phyloP scores from a whole-genome alignment of 1,284 basidiomycete species.

The Leucoagaricus sp. region DNA sequence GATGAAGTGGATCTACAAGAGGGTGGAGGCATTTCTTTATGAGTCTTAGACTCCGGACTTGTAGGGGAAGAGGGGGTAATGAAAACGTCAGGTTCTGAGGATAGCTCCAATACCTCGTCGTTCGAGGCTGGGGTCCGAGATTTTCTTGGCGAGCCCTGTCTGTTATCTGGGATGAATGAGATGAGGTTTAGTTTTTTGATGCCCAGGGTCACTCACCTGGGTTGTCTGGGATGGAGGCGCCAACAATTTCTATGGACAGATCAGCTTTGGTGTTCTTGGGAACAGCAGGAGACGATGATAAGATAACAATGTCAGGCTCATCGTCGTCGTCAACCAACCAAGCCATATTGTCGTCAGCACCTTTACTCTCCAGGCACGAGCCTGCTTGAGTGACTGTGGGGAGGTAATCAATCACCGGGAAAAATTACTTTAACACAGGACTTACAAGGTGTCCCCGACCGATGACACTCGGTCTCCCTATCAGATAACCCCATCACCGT shows the following conservation, averaged over 20 bases:
- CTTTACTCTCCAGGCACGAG: conserved; percentile 7
- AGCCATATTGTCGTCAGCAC: conserved; percentile 44
- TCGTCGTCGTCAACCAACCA: conserved; percentile 71
- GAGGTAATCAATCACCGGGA: background rate
- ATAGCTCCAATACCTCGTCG: conserved; percentile 4
- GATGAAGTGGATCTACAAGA: conserved; percentile 29
- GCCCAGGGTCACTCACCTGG: conserved; percentile 2
- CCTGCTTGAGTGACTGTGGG: conserved; percentile 7
- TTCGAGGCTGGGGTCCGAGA: background rate
- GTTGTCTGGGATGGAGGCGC: background rate
- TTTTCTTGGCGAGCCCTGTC: background rate
- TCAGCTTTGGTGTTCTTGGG: conserved; percentile 19
- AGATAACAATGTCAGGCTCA: conserved; percentile 49
- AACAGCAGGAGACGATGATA: conserved; percentile 46
- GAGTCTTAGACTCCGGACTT: conserved; percentile 15
- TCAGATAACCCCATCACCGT: background rate
- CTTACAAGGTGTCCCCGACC: conserved; percentile 5
- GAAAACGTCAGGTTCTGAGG: conserved; percentile 9
- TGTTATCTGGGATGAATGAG: too few relatives aligned
- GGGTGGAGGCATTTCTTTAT: conserved; percentile 42
- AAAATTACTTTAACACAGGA: background rate
- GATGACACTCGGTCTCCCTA: background rate
- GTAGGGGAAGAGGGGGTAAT: conserved; percentile 9
- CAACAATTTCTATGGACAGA: conserved; percentile 25
- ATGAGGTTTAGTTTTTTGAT: too few relatives aligned